A percentile compares a stretch with the other conserved stretches of the same genome.
Conservation (phyloP, 2,329 filamentous ascomycete species). For the Aaosphaeria arxii region DNA sequence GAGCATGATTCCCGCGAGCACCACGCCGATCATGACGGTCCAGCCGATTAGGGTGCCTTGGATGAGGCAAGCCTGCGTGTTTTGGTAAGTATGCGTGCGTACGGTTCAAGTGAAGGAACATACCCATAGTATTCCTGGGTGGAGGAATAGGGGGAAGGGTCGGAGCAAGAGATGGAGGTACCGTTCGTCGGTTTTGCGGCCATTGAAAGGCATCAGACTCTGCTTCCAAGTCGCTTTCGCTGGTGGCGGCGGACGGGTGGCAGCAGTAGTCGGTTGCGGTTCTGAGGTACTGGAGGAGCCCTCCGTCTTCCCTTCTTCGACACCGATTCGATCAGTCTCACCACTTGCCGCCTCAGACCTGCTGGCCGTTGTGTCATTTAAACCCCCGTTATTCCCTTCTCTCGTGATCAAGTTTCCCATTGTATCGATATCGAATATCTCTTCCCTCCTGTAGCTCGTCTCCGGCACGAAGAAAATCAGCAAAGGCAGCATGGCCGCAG, state of each 20-base stretch:
- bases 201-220: constrained; percentile 70
- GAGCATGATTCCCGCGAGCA: constrained; percentile 79
- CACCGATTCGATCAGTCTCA: constrained; percentile 2
- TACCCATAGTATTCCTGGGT: constrained; percentile 80
- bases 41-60: constrained; percentile 92
- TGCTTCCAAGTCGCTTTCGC: constrained; percentile 57
- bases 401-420: constrained; percentile 27
- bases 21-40: constrained; percentile 87
- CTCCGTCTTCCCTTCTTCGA: background rate
- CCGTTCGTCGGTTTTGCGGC: constrained; percentile 73
- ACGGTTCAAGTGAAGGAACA: no score
- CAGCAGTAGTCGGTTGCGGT: background rate
- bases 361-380: background rate
- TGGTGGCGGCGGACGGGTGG: constrained; percentile 16
- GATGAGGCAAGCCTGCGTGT: constrained; percentile 58
- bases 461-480: constrained; percentile 81
- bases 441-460: constrained; percentile 70
- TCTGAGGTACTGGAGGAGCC: background rate
- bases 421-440: constrained; percentile 68
- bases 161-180: constrained; percentile 66
- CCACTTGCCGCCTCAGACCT: background rate
- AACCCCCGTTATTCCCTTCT: constrained; percentile 1
- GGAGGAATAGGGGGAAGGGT: constrained; percentile 77
- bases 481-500: constrained; percentile 64
- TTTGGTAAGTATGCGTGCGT: constrained; percentile 4